Percentiles rank a stretch among this genome's conserved stretches.
These are phyloP conservation scores for Chimonanthus salicifolius DNA, from an alignment of 164 flowering plant genomes.

Conservation along the genomic window DNA sequence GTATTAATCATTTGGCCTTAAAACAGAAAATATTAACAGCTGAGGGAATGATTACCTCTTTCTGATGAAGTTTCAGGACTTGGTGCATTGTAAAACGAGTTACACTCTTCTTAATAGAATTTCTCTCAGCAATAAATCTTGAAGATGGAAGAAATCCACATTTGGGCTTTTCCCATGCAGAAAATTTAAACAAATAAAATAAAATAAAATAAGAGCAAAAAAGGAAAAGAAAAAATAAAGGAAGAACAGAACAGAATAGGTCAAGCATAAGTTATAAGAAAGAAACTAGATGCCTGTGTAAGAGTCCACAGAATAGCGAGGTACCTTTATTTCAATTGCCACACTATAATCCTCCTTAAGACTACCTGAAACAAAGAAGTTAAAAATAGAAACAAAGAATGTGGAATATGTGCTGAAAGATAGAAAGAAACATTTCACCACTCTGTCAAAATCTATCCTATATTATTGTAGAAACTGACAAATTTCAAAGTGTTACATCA, in stretches of 20 bases:
- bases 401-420: too few relatives aligned
- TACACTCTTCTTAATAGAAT: conserved; percentile 49
- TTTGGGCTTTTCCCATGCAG: conserved; percentile 64
- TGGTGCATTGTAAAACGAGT: conserved; percentile 89
- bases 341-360: conserved; percentile 39
- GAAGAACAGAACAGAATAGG: not conserved
- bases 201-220: not conserved
- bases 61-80: conserved; percentile 56
- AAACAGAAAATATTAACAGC: not conserved
- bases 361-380: conserved; percentile 35
- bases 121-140: conserved; percentile 53
- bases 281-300: not conserved
- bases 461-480: too few relatives aligned
- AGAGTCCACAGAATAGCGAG: not conserved
- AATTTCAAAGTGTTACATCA: too few relatives aligned
- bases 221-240: conserved; percentile 5
- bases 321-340: conserved; percentile 89
- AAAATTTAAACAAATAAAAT: not conserved
- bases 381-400: too few relatives aligned
- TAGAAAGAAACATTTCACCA: too few relatives aligned
- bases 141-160: conserved; percentile 93
- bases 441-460: too few relatives aligned
- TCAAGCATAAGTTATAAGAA: not conserved
- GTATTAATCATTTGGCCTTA: not conserved
- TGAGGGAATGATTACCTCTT: conserved; percentile 44